Percentiles rank a stretch among this genome's conserved stretches.
These are phyloP conservation scores for Irineochytrium annulatum DNA, from an alignment of 192 early-diverging fungal species.

Conservation along the genomic window DNA sequence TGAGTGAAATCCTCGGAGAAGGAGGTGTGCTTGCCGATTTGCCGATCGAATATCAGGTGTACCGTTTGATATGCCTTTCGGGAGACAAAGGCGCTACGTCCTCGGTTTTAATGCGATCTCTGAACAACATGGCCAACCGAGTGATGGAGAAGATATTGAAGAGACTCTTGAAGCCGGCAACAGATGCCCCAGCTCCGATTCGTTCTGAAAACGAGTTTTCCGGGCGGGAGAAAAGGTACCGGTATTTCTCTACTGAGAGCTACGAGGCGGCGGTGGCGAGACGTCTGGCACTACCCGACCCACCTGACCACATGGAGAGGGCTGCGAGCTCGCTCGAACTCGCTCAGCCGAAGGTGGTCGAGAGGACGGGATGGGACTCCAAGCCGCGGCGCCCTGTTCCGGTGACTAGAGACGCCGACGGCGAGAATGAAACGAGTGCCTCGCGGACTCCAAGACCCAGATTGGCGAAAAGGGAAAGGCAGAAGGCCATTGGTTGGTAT, in stretches of 20 bases:
- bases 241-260: constrained; percentile 50
- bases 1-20: constrained; percentile 30
- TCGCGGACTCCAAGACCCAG: too few relatives aligned
- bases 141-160: constrained; percentile 49
- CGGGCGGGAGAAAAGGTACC: constrained; percentile 59
- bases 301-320: too few relatives aligned
- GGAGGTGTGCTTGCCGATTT: constrained; percentile 52
- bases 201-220: constrained; percentile 54
- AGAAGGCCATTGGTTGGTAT: too few relatives aligned
- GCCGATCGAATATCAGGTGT: constrained; percentile 63
- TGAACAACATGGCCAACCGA: constrained; percentile 47
- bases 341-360: too few relatives aligned
- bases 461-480: too few relatives aligned
- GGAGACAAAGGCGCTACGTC: constrained; percentile 52
- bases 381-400: too few relatives aligned
- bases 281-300: too few relatives aligned
- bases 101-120: constrained; percentile 44
- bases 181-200: constrained; percentile 25
- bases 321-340: too few relatives aligned
- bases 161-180: constrained; percentile 34
- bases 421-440: too few relatives aligned
- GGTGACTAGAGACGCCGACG: too few relatives aligned
- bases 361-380: too few relatives aligned
- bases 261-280: constrained; percentile 14
- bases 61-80: constrained; percentile 44